Conservation (phyloP, 495 filamentous ascomycete genomes). For the Xylaria venustula region DNA sequence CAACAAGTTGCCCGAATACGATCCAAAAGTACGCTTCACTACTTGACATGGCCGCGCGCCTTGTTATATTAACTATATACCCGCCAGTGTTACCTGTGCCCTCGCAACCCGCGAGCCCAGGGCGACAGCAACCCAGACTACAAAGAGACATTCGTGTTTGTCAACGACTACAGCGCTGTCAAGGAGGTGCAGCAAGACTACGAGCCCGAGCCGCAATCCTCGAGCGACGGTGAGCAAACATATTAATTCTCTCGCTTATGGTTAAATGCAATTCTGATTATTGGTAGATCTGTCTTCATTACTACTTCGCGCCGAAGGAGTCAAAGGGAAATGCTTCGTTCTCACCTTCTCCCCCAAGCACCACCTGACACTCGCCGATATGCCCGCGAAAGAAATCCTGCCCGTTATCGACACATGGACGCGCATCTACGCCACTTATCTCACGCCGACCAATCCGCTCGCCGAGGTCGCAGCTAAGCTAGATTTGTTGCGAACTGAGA, state of each 20-base stretch:
- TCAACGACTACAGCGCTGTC: slow-evolving; percentile 97
- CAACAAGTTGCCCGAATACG: slow-evolving; percentile 74
- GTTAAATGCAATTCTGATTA: slow-evolving; percentile 16
- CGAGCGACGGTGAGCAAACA: slow-evolving; percentile 29
- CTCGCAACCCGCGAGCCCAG: slow-evolving; percentile 86
- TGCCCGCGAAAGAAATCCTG: slow-evolving; percentile 64
- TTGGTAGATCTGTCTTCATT: slow-evolving; percentile 64
- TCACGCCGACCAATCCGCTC: slow-evolving; percentile 70
- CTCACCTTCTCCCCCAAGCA: slow-evolving; percentile 89
- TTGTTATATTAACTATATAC: slow-evolving; percentile 15
- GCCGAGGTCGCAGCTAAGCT: slow-evolving; percentile 36
- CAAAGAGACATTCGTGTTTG: slow-evolving; percentile 84
- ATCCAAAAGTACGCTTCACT: slow-evolving; percentile 58
- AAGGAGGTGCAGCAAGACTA: slow-evolving; percentile 80
- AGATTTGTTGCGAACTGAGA: slow-evolving; percentile 36
- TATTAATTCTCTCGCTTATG: too few species aligned
- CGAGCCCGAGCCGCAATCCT: slow-evolving; percentile 25
- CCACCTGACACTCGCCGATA: slow-evolving; percentile 88
- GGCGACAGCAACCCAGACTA: slow-evolving; percentile 89
- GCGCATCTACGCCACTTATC: slow-evolving; percentile 76
- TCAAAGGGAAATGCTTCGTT: slow-evolving; percentile 97
- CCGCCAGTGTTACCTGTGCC: slow-evolving; percentile 88
- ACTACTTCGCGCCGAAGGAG: slow-evolving; percentile 79
- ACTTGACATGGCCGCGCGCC: neutral
- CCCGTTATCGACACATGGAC: slow-evolving; percentile 85